Conservation (phyloP, 441 rosid genomes). For the Croton laevigatus region DNA sequence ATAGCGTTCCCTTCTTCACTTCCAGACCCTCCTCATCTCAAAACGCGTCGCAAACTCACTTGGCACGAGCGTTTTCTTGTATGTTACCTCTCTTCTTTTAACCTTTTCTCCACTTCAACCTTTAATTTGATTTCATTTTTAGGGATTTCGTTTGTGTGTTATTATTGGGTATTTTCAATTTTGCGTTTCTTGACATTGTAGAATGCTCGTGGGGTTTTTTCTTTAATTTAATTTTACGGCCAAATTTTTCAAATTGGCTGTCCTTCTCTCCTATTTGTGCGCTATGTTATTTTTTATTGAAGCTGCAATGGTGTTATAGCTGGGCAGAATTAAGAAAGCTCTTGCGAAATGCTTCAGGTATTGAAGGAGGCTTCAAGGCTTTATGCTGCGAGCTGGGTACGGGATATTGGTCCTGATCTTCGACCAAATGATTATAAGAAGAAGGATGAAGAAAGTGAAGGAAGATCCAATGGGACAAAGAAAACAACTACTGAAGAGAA, state of each 20-base stretch:
- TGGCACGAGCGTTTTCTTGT: conserved; percentile 75
- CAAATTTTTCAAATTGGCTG: not conserved
- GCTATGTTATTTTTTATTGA: not conserved
- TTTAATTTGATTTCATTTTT: not conserved
- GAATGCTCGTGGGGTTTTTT: not conserved
- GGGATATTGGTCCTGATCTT: conserved; percentile 93
- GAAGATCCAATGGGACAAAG: conserved; percentile 16
- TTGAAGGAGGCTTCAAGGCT: conserved; percentile 87
- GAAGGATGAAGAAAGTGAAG: conserved; percentile 35
- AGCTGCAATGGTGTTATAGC: not conserved
- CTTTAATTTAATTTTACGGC: not conserved
- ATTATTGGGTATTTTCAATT: not conserved
- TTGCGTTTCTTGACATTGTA: not conserved
- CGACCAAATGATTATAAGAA: conserved; percentile 73
- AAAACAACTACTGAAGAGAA: conserved; percentile 29
- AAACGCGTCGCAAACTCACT: conserved; percentile 70
- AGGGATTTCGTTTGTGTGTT: not conserved
- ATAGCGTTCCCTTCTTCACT: conserved; percentile 86
- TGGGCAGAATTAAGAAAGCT: not conserved
- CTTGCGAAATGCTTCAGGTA: conserved; percentile 33
- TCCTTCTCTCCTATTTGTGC: not conserved
- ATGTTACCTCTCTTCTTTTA: conserved; percentile 10
- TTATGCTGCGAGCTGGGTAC: conserved; percentile 81
- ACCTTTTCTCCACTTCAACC: not conserved
- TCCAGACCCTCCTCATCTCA: conserved; percentile 85